Evolutionary conservation across 129 eudicot genomes (phyloP), one percentile per base, ranked within the genome.

Genomic region (Tanacetum coccineum): DNA sequence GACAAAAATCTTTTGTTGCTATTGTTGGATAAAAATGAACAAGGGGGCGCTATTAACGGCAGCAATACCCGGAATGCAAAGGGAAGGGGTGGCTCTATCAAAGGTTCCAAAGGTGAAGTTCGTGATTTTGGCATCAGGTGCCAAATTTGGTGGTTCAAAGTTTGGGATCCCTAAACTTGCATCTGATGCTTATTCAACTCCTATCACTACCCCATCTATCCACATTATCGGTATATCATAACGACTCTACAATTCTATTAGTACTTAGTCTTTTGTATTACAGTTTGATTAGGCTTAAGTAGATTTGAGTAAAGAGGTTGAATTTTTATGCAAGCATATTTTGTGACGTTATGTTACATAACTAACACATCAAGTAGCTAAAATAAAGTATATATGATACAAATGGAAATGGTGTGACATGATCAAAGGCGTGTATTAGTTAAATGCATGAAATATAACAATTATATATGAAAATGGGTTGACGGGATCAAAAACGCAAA

Each of bases 11-110:
- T 45, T 49, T 49, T 49, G 32, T 15, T 30, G 59, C 8, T 0
- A 54, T 54, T 54, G 30, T n/a, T n/a, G n/a, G n/a, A n/a, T n/a
- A n/a, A n/a, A n/a, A n/a, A n/a, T n/a, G n/a, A n/a, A n/a, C 6
- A 39, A 81, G 86, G 82, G 86, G 14, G 86, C 77, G 13, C 7
- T 77, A 15, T 12, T 77, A 60, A 19, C 82, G 1, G 75, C 86
- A 10, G 67, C 78, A 32, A 58, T 81, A 71, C 86, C 82, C 4
- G 86, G 86, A 47, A 74, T 81, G 82, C 86, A 81, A 68, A 58
- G 26, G 54, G 61, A 76, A 51, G 81, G 66, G 10, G 74, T 73
- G 6, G 82, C 82, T 18, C 57, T 79, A 17, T 55, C 62, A 0
- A 62, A 54, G 70, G 79, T 73, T 73, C 82, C 82, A 60, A 61